These are phyloP conservation scores for Sugiyamaella paludigena DNA, from an alignment of 1,139 yeast species.

Conservation along the genomic window DNA sequence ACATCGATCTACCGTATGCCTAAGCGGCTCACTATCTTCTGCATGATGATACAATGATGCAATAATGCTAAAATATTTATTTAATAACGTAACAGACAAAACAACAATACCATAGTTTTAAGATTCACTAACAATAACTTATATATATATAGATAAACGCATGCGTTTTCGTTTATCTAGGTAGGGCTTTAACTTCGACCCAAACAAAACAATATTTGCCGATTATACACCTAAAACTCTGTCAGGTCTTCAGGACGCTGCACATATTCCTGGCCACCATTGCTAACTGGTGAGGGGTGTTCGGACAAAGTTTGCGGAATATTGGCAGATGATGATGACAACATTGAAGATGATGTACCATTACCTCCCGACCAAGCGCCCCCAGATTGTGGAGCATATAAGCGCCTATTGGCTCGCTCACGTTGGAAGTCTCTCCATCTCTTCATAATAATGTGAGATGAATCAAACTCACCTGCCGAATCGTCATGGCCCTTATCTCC, in stretches of 20 bases:
- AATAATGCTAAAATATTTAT: conserved; percentile 5
- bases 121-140: conserved; percentile 1
- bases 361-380: not conserved
- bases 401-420: conserved; percentile 37
- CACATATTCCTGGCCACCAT: conserved; percentile 5
- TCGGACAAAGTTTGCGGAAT: conserved; percentile 8
- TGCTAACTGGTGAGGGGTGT: conserved; percentile 11
- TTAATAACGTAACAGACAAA: conserved; percentile 1
- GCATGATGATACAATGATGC: not conserved
- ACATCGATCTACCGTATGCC: too few species aligned
- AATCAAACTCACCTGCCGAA: conserved; percentile 80
- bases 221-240: not conserved
- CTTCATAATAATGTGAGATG: conserved; percentile 82
- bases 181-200: too few species aligned
- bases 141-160: not conserved
- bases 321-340: conserved; percentile 14
- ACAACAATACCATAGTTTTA: not conserved
- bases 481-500: conserved; percentile 64
- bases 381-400: conserved; percentile 1
- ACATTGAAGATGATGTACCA: conserved; percentile 10
- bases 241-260: conserved; percentile 18
- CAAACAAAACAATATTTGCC: not conserved
- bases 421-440: conserved; percentile 93
- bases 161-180: not conserved
- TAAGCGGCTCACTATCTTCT: too few species aligned